Evolutionary conservation across 371 early-diverging fungal genomes (phyloP).

Genomic region (Mucor indicus): DNA sequence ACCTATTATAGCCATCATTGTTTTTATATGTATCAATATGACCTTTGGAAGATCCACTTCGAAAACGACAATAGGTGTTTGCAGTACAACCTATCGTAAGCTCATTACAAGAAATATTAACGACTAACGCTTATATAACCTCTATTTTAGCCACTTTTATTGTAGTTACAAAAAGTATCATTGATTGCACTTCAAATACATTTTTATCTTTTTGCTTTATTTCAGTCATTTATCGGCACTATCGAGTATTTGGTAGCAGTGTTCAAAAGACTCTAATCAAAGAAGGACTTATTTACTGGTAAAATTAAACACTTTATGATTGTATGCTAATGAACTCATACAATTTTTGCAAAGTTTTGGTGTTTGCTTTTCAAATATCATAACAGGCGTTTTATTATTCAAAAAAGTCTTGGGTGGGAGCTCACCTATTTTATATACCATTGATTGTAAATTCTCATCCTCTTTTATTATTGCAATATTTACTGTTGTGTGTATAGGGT

Average conservation of each 20-base stretch:
- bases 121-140: not conserved
- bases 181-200: constrained; percentile 40
- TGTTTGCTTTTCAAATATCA: constrained; percentile 43
- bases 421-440: constrained; percentile 43
- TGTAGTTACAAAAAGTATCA: constrained; percentile 31
- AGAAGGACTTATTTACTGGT: constrained; percentile 46
- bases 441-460: constrained; percentile 34
- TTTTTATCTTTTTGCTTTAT: constrained; percentile 43
- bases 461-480: not conserved
- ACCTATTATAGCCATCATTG: constrained; percentile 26
- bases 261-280: constrained; percentile 35
- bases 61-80: constrained; percentile 14
- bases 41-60: constrained; percentile 31
- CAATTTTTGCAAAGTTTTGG: constrained; percentile 28
- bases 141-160: constrained; percentile 23
- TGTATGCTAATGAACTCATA: no score
- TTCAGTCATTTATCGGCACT: constrained; percentile 42
- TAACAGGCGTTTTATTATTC: constrained; percentile 36
- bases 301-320: constrained; percentile 4
- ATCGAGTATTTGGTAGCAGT: constrained; percentile 32
- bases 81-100: constrained; percentile 38
- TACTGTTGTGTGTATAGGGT: constrained; percentile 24
- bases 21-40: constrained; percentile 34
- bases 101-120: not conserved
- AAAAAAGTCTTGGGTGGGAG: constrained; percentile 32